Percentiles rank a stretch among this genome's conserved stretches.
phyloP scores from a whole-genome alignment of 768 basidiomycete genomes.

The Pulveroboletus sp. region DNA sequence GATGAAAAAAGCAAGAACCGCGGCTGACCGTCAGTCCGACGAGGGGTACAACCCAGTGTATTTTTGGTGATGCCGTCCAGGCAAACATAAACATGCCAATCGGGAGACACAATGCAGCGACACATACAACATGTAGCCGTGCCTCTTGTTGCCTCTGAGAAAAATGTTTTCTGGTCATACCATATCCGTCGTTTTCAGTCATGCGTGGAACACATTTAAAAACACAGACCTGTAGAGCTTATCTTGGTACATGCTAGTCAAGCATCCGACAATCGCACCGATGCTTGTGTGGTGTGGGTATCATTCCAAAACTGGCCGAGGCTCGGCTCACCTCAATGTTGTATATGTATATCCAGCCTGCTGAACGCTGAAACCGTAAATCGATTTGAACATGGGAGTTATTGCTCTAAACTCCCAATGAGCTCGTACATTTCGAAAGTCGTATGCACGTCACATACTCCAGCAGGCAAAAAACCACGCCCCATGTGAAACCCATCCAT shows the following conservation, averaged over 20 bases:
- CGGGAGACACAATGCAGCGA: constrained; percentile 50
- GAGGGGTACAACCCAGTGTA: constrained; percentile 53
- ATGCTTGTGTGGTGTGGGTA: constrained; percentile 35
- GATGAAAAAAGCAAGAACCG: background rate
- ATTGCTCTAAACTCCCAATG: constrained; percentile 39
- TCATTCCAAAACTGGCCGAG: background rate
- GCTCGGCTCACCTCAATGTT: constrained; percentile 41
- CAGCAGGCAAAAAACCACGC: constrained; percentile 61
- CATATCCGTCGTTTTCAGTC: constrained; percentile 12
- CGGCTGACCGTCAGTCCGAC: constrained; percentile 20
- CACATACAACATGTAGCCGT: constrained; percentile 51
- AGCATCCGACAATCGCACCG: constrained; percentile 46
- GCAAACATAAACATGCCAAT: constrained; percentile 64
- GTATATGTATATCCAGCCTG: constrained; percentile 23
- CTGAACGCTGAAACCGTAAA: constrained; percentile 60
- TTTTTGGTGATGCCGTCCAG: constrained; percentile 51
- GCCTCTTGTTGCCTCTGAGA: constrained; percentile 44
- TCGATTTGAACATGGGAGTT: constrained; percentile 45
- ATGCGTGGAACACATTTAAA: background rate
- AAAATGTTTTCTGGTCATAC: constrained; percentile 21
- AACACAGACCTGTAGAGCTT: constrained; percentile 38
- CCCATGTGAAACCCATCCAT: constrained; percentile 72
- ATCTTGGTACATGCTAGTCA: constrained; percentile 44
- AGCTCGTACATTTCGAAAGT: background rate
- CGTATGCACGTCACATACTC: constrained; percentile 35